Evolutionary conservation across 768 basidiomycete genomes (phyloP), one percentile per base, ranked within the genome.

Genomic region (Asterophora parasitica): DNA sequence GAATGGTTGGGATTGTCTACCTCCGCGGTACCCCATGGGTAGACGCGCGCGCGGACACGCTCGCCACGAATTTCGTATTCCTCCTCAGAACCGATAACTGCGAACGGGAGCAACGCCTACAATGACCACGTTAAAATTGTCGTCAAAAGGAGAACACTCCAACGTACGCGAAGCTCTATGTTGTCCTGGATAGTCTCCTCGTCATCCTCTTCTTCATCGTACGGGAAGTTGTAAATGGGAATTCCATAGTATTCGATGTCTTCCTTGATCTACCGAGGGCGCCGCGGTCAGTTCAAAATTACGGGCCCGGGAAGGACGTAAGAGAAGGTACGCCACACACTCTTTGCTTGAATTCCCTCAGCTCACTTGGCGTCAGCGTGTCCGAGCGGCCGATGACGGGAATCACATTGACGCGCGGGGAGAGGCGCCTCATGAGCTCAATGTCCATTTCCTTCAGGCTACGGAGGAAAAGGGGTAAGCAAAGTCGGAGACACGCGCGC

Each of bases 141-240:
- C 27, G 11, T 23, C 23, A 23, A 23, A 26, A 30, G 12, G 3
- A 38, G 9, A 23, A 31, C 30, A 10, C 68, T 12, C 9, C 20
- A 12, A 46, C 80, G 49, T 53, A 85, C 85, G 34, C 91, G 74
- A n/a, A 94, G 75, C 66, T 92, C 90, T 65, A 81, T 82, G 65
- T 93, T 93, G 65, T 93, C 91, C 51, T 79, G 76, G 52, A 95
- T 88, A 4, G 91, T 93, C 38, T 92, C 91, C 61, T 92, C 88
- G 58, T 94, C 92, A 57, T 95, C 92, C 66, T 95, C 92, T 59
- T 95, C 92, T 4, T 86, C 78, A 57, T 93, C 91, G 64, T 92
- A 94, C 0, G 91, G 91, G 78, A 94, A 94, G 74, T 92, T 92
- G 72, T 92, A 93, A 39, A 93, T 82, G 1, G 90, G 89, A 55